These are phyloP conservation scores for Fraxinus baroniana DNA, from an alignment of 305 asterid genomes.

Conservation along the genomic window DNA sequence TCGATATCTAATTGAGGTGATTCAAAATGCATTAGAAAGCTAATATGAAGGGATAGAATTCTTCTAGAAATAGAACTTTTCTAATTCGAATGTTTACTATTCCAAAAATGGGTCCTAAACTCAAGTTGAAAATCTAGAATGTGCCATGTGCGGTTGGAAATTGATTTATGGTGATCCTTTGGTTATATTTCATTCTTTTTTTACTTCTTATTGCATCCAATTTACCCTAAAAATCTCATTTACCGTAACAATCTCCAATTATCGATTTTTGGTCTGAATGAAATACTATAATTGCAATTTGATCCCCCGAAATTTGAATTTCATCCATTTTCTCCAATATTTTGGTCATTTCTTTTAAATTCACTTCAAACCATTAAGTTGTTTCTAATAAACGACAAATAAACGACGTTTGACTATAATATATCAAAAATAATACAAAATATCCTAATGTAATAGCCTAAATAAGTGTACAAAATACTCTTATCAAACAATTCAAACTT, in stretches of 20 bases:
- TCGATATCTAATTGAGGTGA: too few relatives aligned
- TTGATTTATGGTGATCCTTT: too few relatives aligned
- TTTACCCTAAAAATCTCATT: neutral
- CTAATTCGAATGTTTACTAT: neutral
- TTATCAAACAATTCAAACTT: too few relatives aligned
- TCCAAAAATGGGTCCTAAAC: neutral
- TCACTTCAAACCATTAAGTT: neutral
- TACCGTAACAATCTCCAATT: neutral
- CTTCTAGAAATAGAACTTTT: neutral
- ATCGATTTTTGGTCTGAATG: too few relatives aligned
- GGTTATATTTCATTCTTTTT: neutral
- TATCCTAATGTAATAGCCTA: too few relatives aligned
- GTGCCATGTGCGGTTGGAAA: neutral
- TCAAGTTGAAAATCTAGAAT: too few relatives aligned
- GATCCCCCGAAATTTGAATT: neutral
- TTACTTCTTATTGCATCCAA: neutral
- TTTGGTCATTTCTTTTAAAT: neutral
- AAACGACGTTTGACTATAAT: neutral
- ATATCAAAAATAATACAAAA: too few relatives aligned
- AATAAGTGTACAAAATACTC: neutral
- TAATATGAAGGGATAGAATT: too few relatives aligned
- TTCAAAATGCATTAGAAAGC: neutral
- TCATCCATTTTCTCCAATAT: neutral
- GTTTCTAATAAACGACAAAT: neutral
- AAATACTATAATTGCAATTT: neutral